phyloP scores from a whole-genome alignment of 1,139 yeast genomes.

The Magnusiomyces suaveolens region DNA sequence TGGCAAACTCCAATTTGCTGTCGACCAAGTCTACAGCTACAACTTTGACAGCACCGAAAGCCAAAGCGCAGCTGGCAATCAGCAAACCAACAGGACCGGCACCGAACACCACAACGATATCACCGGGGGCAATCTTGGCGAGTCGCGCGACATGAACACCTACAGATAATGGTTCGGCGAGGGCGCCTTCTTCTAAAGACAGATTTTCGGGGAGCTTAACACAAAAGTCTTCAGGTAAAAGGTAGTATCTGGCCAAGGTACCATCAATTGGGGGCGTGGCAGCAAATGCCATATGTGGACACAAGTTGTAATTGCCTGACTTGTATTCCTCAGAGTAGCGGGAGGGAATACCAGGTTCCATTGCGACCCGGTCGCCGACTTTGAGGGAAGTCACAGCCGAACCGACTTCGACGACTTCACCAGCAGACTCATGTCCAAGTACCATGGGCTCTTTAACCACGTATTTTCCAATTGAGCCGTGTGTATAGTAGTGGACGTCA shows the following conservation, averaged over 20 bases:
- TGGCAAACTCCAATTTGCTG: slow-evolving; percentile 50
- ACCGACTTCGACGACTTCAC: slow-evolving; percentile 61
- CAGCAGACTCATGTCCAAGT: slow-evolving; percentile 69
- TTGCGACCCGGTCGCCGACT: slow-evolving; percentile 41
- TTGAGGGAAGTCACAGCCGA: slow-evolving; percentile 40
- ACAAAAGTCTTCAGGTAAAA: slow-evolving; percentile 76
- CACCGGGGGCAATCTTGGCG: slow-evolving; percentile 62
- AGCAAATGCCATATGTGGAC: slow-evolving; percentile 78
- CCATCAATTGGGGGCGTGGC: slow-evolving; percentile 73
- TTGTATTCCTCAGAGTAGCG: slow-evolving; percentile 65
- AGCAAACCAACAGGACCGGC: slow-evolving; percentile 91
- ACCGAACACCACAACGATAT: slow-evolving; percentile 69
- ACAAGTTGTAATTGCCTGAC: slow-evolving; percentile 66
- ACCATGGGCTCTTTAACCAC: slow-evolving; percentile 31
- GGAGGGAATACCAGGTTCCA: slow-evolving; percentile 81
- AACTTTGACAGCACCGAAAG: slow-evolving; percentile 70
- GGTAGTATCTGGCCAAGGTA: slow-evolving; percentile 60
- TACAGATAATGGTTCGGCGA: slow-evolving; percentile 80
- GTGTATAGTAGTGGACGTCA: slow-evolving; percentile 73
- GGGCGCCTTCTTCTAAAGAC: slow-evolving; percentile 73
- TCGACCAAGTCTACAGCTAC: slow-evolving; percentile 58
- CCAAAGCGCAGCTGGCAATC: slow-evolving; percentile 66
- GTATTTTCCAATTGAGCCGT: slow-evolving; percentile 61
- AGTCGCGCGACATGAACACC: slow-evolving; percentile 75
- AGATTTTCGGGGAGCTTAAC: slow-evolving; percentile 71